Base-by-base conservation (phyloP, 2,329 filamentous ascomycete species). In the Metarhizium rileyi region DNA sequence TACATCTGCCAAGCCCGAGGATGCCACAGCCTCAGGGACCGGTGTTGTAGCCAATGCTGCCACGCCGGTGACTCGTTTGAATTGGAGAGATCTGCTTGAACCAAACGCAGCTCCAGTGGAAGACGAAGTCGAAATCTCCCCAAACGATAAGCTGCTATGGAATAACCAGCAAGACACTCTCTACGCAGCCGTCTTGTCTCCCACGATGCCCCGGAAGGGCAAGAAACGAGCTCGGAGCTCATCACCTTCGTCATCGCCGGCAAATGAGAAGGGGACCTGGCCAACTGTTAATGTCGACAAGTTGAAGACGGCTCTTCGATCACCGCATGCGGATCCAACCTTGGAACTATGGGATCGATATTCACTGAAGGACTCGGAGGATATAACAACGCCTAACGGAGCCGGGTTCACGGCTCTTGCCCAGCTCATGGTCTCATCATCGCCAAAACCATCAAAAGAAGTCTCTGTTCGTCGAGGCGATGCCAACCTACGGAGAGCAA, bases 261-360 rank as follows among this genome's bases (percentile, higher is more conserved):
- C 76, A 44, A 53, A 66, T 16, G 68, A 76, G 14, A 73, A 70
- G 46, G 57, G 66, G 5, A 65, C 63, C 25, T 68, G 70, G 1
- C 70, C 73, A 6, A 60, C 74, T 0, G 69, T 83, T 53, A 80
- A 86, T 57, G 67, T 83, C 36, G 76, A 80, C 58, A 73, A 75
- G 54, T 66, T 84, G 40, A 75, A 77, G 36, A 71, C 76, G 48
- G 71, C 78, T 1, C 65, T 87, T 41, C 82, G 77, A 55, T 85
- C 84, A 1, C 83, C 83, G 12, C 79, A 84, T 55, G 76, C 81
- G 28, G 86, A 90, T 59, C 84, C 87, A 35, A 85, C 84, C 2
- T 67, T 84, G 28, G 85, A 90, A 55, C 67, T 90, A 2, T 91
- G 87, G 87, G 86, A 86, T 57, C 81, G 84, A 47, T 89, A 87